Conservation (phyloP, 768 basidiomycete genomes). For the Tylopilus sp. region DNA sequence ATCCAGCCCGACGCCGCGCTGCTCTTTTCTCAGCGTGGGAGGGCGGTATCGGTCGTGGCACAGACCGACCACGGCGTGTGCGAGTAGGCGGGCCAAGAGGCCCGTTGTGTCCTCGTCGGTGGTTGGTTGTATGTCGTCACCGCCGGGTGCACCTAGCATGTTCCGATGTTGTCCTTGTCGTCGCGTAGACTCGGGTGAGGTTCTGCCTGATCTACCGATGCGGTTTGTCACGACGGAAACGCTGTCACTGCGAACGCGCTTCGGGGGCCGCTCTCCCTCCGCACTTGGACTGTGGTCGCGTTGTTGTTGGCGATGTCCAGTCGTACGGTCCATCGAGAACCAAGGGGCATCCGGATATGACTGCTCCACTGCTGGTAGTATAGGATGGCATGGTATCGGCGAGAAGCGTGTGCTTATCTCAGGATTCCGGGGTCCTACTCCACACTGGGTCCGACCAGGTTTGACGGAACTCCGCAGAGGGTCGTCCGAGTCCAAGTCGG, state of each 20-base stretch:
- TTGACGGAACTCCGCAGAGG: background rate
- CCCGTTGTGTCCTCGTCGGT: constrained; percentile 6
- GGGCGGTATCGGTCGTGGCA: constrained; percentile 21
- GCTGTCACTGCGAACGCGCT: constrained; percentile 24
- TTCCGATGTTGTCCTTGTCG: background rate
- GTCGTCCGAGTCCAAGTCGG: constrained; percentile 4
- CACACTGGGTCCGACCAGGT: constrained; percentile 1
- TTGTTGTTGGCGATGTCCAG: constrained; percentile 2
- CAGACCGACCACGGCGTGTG: constrained; percentile 21
- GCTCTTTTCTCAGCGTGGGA: constrained; percentile 1
- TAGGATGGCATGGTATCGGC: background rate
- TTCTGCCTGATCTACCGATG: constrained; percentile 14
- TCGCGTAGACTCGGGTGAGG: constrained; percentile 6
- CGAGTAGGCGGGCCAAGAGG: constrained; percentile 21
- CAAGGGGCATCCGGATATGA: constrained; percentile 14
- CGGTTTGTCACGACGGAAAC: constrained; percentile 11
- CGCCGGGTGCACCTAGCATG: background rate
- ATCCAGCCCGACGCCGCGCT: constrained; percentile 19
- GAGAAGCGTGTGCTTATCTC: constrained; percentile 17
- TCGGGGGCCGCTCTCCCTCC: constrained; percentile 28
- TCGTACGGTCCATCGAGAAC: constrained; percentile 5
- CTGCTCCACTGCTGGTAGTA: background rate
- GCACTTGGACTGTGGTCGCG: constrained; percentile 16
- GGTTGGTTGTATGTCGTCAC: background rate
- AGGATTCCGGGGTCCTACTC: constrained; percentile 11